Percentiles rank a stretch among this genome's conserved stretches.
Evolutionary conservation across 228 moss, liverwort and hornwort species (phyloP).

Genomic region (Sphagnum fallax): DNA sequence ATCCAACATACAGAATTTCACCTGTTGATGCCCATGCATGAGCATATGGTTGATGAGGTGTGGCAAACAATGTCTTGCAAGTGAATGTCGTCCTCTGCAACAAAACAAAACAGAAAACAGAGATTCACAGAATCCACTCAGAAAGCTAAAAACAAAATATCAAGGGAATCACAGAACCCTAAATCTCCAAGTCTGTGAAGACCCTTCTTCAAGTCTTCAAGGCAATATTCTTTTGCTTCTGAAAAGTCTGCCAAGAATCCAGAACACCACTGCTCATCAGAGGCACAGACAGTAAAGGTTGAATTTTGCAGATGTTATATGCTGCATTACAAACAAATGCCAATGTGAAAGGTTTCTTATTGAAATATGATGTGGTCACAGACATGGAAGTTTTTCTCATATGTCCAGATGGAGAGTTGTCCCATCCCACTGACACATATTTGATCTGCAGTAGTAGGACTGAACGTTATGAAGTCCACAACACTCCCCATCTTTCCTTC

Average conservation of each 20-base stretch:
- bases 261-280: too few species aligned
- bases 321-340: too few species aligned
- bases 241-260: too few species aligned
- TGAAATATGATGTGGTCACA: not conserved
- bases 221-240: too few species aligned
- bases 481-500: slow-evolving; percentile 45
- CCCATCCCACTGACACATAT: slow-evolving; percentile 73
- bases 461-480: slow-evolving; percentile 48
- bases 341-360: too few species aligned
- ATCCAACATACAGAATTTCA: slow-evolving; percentile 63
- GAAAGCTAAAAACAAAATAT: too few species aligned
- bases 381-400: slow-evolving; percentile 68
- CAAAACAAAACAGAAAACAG: not conserved
- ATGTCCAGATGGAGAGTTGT: slow-evolving; percentile 67
- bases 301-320: too few species aligned
- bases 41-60: slow-evolving; percentile 41
- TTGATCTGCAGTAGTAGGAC: slow-evolving; percentile 39
- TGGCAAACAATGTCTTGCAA: slow-evolving; percentile 22
- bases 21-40: slow-evolving; percentile 76
- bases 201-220: too few species aligned
- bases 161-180: too few species aligned
- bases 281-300: too few species aligned
- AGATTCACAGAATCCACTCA: too few species aligned
- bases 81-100: slow-evolving; percentile 64
- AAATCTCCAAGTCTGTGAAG: too few species aligned